phyloP scores from a whole-genome alignment of 2,329 filamentous ascomycete genomes.

The Drechslera avenae region DNA sequence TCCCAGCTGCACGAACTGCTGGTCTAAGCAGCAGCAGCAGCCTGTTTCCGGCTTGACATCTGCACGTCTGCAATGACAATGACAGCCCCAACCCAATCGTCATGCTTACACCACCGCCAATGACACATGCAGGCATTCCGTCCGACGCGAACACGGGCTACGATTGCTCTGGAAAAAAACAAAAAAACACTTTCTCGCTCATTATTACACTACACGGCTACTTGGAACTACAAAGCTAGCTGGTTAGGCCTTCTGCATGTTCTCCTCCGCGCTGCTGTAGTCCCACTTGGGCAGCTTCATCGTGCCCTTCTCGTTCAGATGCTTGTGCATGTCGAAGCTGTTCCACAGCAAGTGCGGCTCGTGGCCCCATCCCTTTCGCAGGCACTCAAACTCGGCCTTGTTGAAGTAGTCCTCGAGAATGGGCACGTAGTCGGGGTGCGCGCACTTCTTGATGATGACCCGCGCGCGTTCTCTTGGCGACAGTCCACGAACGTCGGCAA shows the following conservation, averaged over 20 bases:
- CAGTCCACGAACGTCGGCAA: conserved; percentile 83
- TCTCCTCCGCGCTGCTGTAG: conserved; percentile 24
- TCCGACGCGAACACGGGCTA: neutral
- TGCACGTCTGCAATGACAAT: conserved; percentile 11
- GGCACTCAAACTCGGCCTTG: conserved; percentile 82
- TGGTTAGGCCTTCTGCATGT: neutral
- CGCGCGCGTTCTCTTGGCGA: conserved; percentile 78
- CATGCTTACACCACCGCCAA: neutral
- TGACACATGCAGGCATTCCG: neutral
- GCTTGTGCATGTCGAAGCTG: conserved; percentile 87
- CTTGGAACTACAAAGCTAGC: too few species aligned
- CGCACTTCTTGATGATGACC: conserved; percentile 85
- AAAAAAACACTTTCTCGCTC: too few species aligned
- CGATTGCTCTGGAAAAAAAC: too few species aligned
- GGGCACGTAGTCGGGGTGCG: conserved; percentile 82
- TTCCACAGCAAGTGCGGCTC: conserved; percentile 88
- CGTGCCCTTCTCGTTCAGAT: conserved; percentile 78
- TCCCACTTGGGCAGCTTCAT: conserved; percentile 81
- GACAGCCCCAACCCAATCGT: conserved; percentile 6
- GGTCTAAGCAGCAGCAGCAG: conserved; percentile 19
- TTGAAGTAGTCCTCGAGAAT: conserved; percentile 84
- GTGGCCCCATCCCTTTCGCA: conserved; percentile 86
- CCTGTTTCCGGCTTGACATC: conserved; percentile 11
- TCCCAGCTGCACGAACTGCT: conserved; percentile 14
- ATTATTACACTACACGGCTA: too few species aligned